Percentiles rank a stretch among this genome's conserved stretches.
These are phyloP conservation scores for Xylaria grammica DNA, from an alignment of 495 filamentous ascomycete species.

Conservation along the genomic window DNA sequence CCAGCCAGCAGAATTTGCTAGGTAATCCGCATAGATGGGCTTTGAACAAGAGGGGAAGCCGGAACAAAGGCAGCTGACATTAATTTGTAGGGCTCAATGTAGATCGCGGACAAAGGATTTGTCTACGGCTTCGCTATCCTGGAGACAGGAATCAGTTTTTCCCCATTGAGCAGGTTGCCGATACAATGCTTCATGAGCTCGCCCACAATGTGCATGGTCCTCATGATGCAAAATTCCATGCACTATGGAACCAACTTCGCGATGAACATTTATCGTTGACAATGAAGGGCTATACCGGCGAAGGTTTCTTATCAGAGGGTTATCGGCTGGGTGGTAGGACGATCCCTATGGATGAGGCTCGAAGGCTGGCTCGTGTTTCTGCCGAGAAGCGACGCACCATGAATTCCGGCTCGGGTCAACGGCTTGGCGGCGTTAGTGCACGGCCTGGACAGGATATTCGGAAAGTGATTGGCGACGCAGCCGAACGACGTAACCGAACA, in stretches of 20 bases:
- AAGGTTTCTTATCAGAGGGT: slow-evolving; percentile 82
- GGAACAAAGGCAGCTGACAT: neutral
- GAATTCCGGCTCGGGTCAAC: slow-evolving; percentile 69
- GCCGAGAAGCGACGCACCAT: slow-evolving; percentile 73
- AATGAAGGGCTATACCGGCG: slow-evolving; percentile 86
- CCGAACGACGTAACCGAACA: slow-evolving; percentile 67
- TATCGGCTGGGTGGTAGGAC: slow-evolving; percentile 71
- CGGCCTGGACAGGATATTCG: slow-evolving; percentile 73
- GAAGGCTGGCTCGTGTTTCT: slow-evolving; percentile 72
- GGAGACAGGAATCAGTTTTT: slow-evolving; percentile 79
- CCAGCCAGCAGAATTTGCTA: slow-evolving; percentile 72
- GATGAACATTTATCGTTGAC: slow-evolving; percentile 79
- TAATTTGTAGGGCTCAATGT: slow-evolving; percentile 68
- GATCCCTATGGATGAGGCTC: slow-evolving; percentile 75
- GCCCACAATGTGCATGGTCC: slow-evolving; percentile 85
- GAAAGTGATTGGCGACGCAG: slow-evolving; percentile 73
- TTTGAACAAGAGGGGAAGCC: neutral
- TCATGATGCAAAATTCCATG: slow-evolving; percentile 82
- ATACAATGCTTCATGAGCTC: slow-evolving; percentile 97
- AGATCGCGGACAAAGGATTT: slow-evolving; percentile 77
- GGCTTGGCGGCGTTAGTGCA: slow-evolving; percentile 68
- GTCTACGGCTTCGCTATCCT: slow-evolving; percentile 80
- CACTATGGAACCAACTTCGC: slow-evolving; percentile 84
- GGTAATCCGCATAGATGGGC: slow-evolving; percentile 49
- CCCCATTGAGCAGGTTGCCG: slow-evolving; percentile 76